These are phyloP conservation scores for Candida endomychidarum DNA, from an alignment of 805 yeast genomes.

Conservation along the genomic window DNA sequence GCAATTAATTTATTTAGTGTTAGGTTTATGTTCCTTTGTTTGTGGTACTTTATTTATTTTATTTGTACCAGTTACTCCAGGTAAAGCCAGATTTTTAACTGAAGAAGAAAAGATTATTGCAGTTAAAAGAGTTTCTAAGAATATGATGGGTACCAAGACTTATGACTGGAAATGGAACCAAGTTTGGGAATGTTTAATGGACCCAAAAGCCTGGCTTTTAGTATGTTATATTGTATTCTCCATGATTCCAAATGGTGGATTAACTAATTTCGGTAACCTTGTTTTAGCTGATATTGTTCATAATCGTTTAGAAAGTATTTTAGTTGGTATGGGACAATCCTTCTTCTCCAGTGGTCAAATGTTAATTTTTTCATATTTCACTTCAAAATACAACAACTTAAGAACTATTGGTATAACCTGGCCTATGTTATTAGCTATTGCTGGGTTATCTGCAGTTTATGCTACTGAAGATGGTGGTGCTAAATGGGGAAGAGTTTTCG, in stretches of 20 bases:
- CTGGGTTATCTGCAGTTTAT: slow-evolving; percentile 18
- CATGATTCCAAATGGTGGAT: slow-evolving; percentile 37
- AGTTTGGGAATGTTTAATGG: slow-evolving; percentile 32
- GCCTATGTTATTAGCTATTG: slow-evolving; percentile 15
- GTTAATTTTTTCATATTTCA: slow-evolving; percentile 7
- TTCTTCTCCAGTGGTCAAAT: slow-evolving; percentile 10
- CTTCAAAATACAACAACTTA: slow-evolving; percentile 8
- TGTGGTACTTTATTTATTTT: slow-evolving; percentile 17
- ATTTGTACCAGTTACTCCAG: slow-evolving; percentile 22
- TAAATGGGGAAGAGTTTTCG: slow-evolving; percentile 28
- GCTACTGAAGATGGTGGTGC: slow-evolving; percentile 17
- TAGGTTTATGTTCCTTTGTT: slow-evolving; percentile 18
- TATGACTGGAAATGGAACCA: slow-evolving; percentile 35
- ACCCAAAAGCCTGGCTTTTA: slow-evolving; percentile 35
- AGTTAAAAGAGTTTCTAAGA: slow-evolving; percentile 19
- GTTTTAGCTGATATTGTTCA: slow-evolving; percentile 10
- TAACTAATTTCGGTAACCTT: slow-evolving; percentile 31
- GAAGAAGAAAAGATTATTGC: slow-evolving; percentile 29
- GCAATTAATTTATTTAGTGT: slow-evolving; percentile 22
- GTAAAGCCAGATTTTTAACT: slow-evolving; percentile 27
- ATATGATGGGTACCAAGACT: slow-evolving; percentile 18
- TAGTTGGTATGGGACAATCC: slow-evolving; percentile 10
- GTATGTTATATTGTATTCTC: slow-evolving; percentile 23
- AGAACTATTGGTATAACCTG: slow-evolving; percentile 11
- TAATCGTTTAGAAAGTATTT: slow-evolving; percentile 7